These are phyloP conservation scores for Begonia fuchsioides DNA, from an alignment of 306 rosid species.

Conservation along the genomic window DNA sequence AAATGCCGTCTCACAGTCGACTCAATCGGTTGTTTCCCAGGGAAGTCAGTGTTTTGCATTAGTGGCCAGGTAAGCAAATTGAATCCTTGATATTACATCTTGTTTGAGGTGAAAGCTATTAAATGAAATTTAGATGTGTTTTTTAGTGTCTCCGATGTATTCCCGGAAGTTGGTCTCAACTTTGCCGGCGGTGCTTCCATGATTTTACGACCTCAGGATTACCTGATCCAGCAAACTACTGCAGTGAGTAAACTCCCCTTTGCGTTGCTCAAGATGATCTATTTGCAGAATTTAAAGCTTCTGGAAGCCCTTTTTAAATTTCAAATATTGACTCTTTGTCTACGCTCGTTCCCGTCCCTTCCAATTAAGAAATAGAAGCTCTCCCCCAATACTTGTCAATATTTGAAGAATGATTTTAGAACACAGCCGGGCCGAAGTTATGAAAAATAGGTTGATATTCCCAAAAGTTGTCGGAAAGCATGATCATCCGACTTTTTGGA, in stretches of 20 bases:
- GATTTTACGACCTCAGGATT: conserved; percentile 50
- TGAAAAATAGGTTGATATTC: too few relatives aligned
- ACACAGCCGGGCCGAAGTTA: too few relatives aligned
- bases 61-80: conserved; percentile 29
- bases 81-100: not conserved
- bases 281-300: too few relatives aligned
- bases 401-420: too few relatives aligned
- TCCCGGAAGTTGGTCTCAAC: conserved; percentile 58
- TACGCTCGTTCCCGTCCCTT: too few relatives aligned
- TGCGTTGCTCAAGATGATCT: too few relatives aligned
- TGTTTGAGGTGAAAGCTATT: not conserved
- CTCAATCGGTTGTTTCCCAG: conserved; percentile 22
- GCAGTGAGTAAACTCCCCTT: conserved; percentile 22
- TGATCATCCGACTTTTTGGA: too few relatives aligned
- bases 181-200: conserved; percentile 53
- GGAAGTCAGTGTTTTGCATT: conserved; percentile 43
- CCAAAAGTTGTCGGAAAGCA: too few relatives aligned
- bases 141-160: conserved; percentile 33
- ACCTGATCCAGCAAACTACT: conserved; percentile 49
- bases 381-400: too few relatives aligned
- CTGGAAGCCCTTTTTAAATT: too few relatives aligned
- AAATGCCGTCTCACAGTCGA: conserved; percentile 32
- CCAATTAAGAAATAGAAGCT: too few relatives aligned
- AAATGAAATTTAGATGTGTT: not conserved
- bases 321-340: too few relatives aligned